phyloP scores from a whole-genome alignment of 192 early-diverging fungal species.

The Gorgonomyces haynaldii region DNA sequence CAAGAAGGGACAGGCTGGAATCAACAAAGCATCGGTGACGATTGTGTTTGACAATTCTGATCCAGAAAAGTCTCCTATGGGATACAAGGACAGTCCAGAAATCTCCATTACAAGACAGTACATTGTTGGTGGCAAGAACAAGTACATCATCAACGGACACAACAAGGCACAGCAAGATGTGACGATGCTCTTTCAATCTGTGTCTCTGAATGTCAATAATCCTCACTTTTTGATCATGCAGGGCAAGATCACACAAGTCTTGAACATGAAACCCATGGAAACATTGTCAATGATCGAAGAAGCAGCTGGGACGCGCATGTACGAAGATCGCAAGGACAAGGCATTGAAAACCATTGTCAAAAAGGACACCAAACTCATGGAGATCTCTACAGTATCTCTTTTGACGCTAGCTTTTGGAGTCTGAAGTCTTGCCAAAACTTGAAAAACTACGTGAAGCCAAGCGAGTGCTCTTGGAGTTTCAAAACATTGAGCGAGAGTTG shows the following conservation, averaged over 20 bases:
- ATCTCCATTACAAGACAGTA: conserved; percentile 91
- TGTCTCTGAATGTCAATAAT: conserved; percentile 97
- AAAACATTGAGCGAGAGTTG: conserved; percentile 83
- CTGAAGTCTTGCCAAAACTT: conserved; percentile 88
- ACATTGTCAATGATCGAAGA: conserved; percentile 98
- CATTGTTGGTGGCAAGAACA: conserved; percentile 84
- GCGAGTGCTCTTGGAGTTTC: conserved; percentile 79
- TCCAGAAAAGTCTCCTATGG: conserved; percentile 69
- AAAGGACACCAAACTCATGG: conserved; percentile 90
- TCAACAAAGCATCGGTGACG: conserved; percentile 94
- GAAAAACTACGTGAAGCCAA: conserved; percentile 81
- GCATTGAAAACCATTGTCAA: conserved; percentile 87
- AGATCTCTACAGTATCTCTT: conserved; percentile 45
- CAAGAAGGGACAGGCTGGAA: conserved; percentile 96
- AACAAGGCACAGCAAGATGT: conserved; percentile 81
- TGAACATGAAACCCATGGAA: conserved; percentile 98
- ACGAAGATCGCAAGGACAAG: conserved; percentile 94
- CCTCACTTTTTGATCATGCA: conserved; percentile 99
- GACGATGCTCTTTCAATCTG: conserved; percentile 87
- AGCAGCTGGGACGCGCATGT: conserved; percentile 97
- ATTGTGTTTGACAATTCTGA: conserved; percentile 94
- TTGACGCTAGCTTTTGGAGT: conserved; percentile 51
- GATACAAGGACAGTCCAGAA: conserved; percentile 71
- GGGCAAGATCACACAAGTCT: conserved; percentile 94
- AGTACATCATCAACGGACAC: conserved; percentile 94